Base-by-base conservation (phyloP, 139 green algal genomes). In the Chlamydomonas sp. region DNA sequence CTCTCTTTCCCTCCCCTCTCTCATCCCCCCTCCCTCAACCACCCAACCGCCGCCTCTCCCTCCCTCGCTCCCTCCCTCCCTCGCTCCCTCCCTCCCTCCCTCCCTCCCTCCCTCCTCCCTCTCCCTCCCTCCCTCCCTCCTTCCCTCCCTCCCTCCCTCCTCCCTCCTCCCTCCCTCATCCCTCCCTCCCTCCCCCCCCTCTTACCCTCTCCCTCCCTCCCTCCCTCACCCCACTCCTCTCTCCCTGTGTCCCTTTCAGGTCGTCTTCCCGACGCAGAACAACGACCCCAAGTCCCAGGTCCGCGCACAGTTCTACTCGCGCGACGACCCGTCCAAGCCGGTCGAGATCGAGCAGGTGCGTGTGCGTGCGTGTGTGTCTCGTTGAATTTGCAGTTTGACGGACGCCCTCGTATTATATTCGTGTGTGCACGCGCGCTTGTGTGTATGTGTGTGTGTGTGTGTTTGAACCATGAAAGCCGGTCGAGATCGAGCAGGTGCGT, bases 251-350 rank as follows among this genome's bases (percentile, higher is more conserved):
- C 13, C 16, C 13, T 54, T 10, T 54, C 13, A n/a, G 43, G 10
- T 22, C 30, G 54, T 62, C 22, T 62, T 62, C 24, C 6, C 54
- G 6, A 10, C 24, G 13, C 22, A 34, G 20, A 20, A 33, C 6
- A 49, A 71, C 28, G 67, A 79, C 66, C 66, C 57, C 34, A 48
- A 35, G 31, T 67, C 71, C 30, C 66, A 73, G 60, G 59, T 61
- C 24, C 73, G 73, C 47, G 36, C 58, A 2, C 73, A 79, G 59
- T 74, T 79, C 66, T 58, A 57, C 0, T 34, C 61, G 1, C 47
- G 67, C 39, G 74, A 79, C 59, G 59, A 73, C 37, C 67, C 66
- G 35, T 65, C 48, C 8, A 67, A 58, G 5, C 37, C 54, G 0
- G 58, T 48, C 10, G 63, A 66, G 5, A 36, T 60, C 29, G 58